phyloP scores from a whole-genome alignment of 1,284 basidiomycete species.

The Boletellus deceptivus region DNA sequence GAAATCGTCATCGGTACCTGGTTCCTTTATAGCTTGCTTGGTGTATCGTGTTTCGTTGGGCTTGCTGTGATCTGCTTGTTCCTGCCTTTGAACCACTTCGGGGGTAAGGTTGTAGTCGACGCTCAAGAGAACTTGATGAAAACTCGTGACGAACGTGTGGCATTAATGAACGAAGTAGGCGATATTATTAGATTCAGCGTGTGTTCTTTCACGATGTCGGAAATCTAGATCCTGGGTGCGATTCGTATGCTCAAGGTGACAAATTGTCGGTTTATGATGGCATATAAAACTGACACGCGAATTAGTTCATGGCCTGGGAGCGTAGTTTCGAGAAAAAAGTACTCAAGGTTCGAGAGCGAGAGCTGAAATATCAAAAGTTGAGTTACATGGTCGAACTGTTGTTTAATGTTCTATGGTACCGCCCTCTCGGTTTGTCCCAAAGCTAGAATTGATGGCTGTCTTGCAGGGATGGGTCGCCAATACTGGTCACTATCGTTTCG shows the following conservation, averaged over 20 bases:
- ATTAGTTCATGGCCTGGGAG: conserved; percentile 93
- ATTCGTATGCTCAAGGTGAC: conserved; percentile 90
- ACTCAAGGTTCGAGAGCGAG: conserved; percentile 70
- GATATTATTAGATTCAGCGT: neutral
- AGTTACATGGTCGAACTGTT: conserved; percentile 84
- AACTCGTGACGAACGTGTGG: conserved; percentile 84
- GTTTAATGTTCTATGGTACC: conserved; percentile 79
- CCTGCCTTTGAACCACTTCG: conserved; percentile 85
- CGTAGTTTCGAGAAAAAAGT: conserved; percentile 82
- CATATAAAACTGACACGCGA: conserved; percentile 8
- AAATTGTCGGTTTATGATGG: neutral
- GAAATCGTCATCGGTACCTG: conserved; percentile 80
- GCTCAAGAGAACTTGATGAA: conserved; percentile 92
- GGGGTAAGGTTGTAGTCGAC: conserved; percentile 80
- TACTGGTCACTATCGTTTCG: conserved; percentile 72
- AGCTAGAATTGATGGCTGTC: conserved; percentile 5
- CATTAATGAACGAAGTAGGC: conserved; percentile 85
- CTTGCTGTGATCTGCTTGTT: conserved; percentile 82
- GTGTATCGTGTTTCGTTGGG: conserved; percentile 78
- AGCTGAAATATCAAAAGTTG: conserved; percentile 79
- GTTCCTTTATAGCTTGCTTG: conserved; percentile 81
- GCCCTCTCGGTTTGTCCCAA: conserved; percentile 11
- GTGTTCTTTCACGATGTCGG: neutral
- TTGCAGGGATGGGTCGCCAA: conserved; percentile 67
- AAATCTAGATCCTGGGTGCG: conserved; percentile 67